A percentile compares a stretch with the other conserved stretches of the same genome.
Evolutionary conservation across 345 rosid genomes (phyloP).

Genomic region (Sapria himalayana): DNA sequence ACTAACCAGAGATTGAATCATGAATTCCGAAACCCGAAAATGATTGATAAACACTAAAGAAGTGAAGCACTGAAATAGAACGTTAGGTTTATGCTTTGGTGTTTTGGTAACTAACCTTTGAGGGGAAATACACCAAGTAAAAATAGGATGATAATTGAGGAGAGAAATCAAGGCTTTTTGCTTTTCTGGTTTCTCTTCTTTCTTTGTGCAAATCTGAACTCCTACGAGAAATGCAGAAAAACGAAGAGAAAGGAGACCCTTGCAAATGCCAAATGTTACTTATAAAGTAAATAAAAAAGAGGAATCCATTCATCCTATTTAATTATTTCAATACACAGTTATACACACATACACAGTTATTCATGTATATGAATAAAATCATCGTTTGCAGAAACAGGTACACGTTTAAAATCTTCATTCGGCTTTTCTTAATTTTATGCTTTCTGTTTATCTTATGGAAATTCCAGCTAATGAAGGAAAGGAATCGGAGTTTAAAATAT

Average conservation of each 20-base stretch:
- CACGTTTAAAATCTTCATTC: too few relatives aligned
- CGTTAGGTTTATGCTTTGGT: slow-evolving; percentile 16
- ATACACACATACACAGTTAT: too few relatives aligned
- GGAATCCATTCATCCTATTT: too few relatives aligned
- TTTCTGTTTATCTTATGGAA: too few relatives aligned
- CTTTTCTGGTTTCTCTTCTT: slow-evolving; percentile 8
- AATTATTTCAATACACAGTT: too few relatives aligned
- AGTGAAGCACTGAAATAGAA: slow-evolving; percentile 18
- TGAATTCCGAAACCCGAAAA: slow-evolving; percentile 1
- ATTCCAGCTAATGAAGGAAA: too few relatives aligned
- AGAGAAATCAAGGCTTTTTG: slow-evolving; percentile 9
- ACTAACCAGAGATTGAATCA: neutral
- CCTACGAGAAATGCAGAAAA: slow-evolving; percentile 17
- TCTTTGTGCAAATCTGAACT: slow-evolving; percentile 14
- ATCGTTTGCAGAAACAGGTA: too few relatives aligned
- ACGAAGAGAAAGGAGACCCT: slow-evolving; percentile 15
- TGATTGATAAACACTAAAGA: slow-evolving; percentile 15
- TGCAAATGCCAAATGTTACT: slow-evolving; percentile 14
- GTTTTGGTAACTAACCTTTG: slow-evolving; percentile 21
- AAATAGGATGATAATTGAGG: slow-evolving; percentile 7
- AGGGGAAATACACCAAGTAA: slow-evolving; percentile 8
- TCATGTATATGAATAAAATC: too few relatives aligned
- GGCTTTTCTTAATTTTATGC: too few relatives aligned
- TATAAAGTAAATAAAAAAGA: slow-evolving; percentile 22
- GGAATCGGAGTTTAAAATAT: too few relatives aligned